Conservation (phyloP, 345 rosid genomes). For the Lagerstroemia speciosa region DNA sequence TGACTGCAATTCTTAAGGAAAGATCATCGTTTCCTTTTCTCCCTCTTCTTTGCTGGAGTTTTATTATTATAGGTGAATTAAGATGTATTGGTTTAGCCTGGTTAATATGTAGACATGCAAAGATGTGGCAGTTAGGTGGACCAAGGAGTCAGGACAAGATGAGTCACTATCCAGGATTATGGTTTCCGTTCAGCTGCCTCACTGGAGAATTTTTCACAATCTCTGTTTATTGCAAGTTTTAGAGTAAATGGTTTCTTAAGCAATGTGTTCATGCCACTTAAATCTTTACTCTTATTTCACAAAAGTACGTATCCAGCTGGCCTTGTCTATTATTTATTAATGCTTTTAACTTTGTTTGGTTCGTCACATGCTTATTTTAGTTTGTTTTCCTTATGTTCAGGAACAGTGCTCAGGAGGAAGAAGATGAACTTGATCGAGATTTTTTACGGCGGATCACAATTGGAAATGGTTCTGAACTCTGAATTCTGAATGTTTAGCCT, state of each 20-base stretch:
- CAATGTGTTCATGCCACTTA: background rate
- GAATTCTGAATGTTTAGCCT: background rate
- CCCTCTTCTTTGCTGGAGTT: background rate
- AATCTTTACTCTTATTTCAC: background rate
- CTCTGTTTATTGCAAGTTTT: background rate
- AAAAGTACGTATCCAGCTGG: background rate
- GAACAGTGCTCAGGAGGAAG: conserved; percentile 86
- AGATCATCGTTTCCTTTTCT: background rate
- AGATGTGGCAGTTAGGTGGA: background rate
- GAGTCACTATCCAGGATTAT: background rate
- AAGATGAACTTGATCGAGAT: conserved; percentile 47
- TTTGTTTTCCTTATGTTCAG: conserved; percentile 24
- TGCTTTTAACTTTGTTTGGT: background rate
- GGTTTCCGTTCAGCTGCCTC: background rate
- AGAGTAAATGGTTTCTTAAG: background rate
- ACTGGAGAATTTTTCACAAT: background rate
- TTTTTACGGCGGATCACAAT: conserved; percentile 78
- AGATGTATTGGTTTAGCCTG: background rate
- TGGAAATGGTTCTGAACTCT: conserved; percentile 61
- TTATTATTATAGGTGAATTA: background rate
- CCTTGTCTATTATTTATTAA: background rate
- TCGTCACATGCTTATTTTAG: background rate
- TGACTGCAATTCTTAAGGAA: background rate
- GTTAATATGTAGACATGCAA: background rate
- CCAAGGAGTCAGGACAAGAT: background rate